Base-by-base conservation (phyloP, 2,329 filamentous ascomycete genomes). In the Ceratocystis colombiana region DNA sequence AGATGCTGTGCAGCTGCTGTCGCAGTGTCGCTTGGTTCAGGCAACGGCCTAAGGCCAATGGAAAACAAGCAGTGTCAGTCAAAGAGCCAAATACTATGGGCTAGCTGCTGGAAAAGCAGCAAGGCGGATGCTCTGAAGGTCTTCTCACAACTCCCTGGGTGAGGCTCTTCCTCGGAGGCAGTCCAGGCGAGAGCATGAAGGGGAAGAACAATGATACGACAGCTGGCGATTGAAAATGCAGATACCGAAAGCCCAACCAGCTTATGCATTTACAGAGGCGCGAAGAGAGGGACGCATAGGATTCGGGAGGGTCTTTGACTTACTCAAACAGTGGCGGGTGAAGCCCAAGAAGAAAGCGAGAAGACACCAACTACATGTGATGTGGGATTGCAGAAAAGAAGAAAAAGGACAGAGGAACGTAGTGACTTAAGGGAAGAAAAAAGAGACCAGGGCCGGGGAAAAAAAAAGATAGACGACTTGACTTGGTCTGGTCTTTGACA, bases 321-420 rank as follows among this genome's bases (percentile, higher is more conserved):
- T 59, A 59, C 55, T 59, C 55, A 59, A 59, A 37, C 55, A 37
- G 28, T 37, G 55, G 55, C 55, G 55, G 55, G 55, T 59, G 55
- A 59, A 37, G 55, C 28, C 55, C 55, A 59, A 59, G 55, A 59
- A 25, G 30, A 59, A 59, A 25, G 48, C n/a, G 5, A 59, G 55
- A 37, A 28, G 37, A 37, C 30, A 30, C 55, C 17, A 59, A 12
- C 55, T 59, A 17, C 55, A 59, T 59, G 55, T 37, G 55, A 59
- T 37, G 30, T 17, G 30, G 7, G 17, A 59, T n/a, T n/a, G 17
- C 6, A 37, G 55, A n/a, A 59, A n/a, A 59, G 28, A 30, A 59
- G 17, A 15, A 37, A 15, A 59, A 17, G 30, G 46, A 50, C 5
- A 50, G 6, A 28, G 46, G 22, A 22, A 25, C 46, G 30, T 33